Evolutionary conservation across 805 yeast genomes (phyloP).

Genomic region (Saccharomyces eubayanus): DNA sequence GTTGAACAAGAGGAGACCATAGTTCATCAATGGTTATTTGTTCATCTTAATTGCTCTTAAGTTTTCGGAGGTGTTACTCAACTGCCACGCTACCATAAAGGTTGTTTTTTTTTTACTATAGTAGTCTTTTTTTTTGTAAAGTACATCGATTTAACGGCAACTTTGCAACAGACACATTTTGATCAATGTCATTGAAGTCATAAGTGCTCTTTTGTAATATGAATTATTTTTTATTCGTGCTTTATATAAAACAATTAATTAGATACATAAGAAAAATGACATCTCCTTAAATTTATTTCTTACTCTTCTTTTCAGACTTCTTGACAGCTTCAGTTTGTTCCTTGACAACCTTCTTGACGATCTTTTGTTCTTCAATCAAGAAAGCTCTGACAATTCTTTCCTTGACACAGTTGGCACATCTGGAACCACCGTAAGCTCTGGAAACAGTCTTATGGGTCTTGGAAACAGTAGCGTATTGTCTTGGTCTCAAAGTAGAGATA

Average conservation of each 20-base stretch:
- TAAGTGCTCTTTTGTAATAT: not conserved
- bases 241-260: not conserved
- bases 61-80: too few species aligned
- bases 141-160: not conserved
- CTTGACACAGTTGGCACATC: conserved; percentile 98
- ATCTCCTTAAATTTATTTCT: conserved; percentile 19
- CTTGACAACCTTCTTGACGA: conserved; percentile 98
- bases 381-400: conserved; percentile 99
- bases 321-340: conserved; percentile 87
- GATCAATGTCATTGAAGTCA: not conserved
- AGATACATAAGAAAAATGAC: not conserved
- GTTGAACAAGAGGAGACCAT: too few species aligned
- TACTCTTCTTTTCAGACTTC: conserved; percentile 40
- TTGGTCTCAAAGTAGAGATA: conserved; percentile 94
- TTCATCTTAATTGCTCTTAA: too few species aligned
- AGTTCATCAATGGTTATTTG: too few species aligned
- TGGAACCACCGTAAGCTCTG: conserved; percentile 99
- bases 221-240: not conserved
- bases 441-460: conserved; percentile 97
- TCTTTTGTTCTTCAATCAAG: conserved; percentile 99
- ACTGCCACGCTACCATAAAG: too few species aligned
- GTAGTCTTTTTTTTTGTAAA: too few species aligned
- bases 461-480: conserved; percentile 90
- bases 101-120: too few species aligned
- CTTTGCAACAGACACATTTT: not conserved